phyloP scores from a whole-genome alignment of 495 filamentous ascomycete genomes.

The Penicillium cataractarum region DNA sequence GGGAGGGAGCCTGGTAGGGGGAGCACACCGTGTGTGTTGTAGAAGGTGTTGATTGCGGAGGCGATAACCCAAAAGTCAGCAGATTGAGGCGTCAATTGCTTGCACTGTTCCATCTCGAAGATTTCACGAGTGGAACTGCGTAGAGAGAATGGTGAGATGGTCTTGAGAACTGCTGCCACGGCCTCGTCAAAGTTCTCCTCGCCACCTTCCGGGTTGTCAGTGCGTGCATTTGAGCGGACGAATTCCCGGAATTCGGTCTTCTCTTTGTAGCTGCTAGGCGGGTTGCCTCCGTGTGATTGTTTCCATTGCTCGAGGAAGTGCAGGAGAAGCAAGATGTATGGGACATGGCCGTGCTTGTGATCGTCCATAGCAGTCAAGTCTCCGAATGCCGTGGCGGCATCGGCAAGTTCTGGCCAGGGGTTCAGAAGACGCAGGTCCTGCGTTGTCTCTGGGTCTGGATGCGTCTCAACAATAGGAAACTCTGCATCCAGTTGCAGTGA shows the following conservation, averaged over 20 bases:
- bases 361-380: slow-evolving; percentile 72
- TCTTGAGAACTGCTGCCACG: slow-evolving; percentile 82
- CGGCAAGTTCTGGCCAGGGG: slow-evolving; percentile 83
- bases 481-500: slow-evolving; percentile 71
- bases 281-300: slow-evolving; percentile 64
- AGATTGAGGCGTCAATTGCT: slow-evolving; percentile 45
- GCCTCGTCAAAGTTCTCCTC: slow-evolving; percentile 99
- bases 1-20: slow-evolving; percentile 87
- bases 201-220: slow-evolving; percentile 77
- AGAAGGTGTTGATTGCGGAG: slow-evolving; percentile 75
- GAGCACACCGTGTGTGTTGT: slow-evolving; percentile 67
- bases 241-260: slow-evolving; percentile 80
- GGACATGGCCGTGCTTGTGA: slow-evolving; percentile 90
- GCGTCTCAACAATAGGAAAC: slow-evolving; percentile 96
- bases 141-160: slow-evolving; percentile 67
- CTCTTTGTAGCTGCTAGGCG: slow-evolving; percentile 77
- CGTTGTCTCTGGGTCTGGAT: slow-evolving; percentile 84
- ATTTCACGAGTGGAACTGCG: slow-evolving; percentile 73
- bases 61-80: slow-evolving; percentile 88
- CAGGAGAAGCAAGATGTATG: slow-evolving; percentile 82
- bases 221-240: slow-evolving; percentile 68
- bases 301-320: slow-evolving; percentile 90
- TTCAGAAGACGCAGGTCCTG: slow-evolving; percentile 83
- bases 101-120: slow-evolving; percentile 68
- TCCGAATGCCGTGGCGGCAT: slow-evolving; percentile 60